Evolutionary conservation across 2,329 filamentous ascomycete species (phyloP).

Genomic region (Alternaria ethzedia): DNA sequence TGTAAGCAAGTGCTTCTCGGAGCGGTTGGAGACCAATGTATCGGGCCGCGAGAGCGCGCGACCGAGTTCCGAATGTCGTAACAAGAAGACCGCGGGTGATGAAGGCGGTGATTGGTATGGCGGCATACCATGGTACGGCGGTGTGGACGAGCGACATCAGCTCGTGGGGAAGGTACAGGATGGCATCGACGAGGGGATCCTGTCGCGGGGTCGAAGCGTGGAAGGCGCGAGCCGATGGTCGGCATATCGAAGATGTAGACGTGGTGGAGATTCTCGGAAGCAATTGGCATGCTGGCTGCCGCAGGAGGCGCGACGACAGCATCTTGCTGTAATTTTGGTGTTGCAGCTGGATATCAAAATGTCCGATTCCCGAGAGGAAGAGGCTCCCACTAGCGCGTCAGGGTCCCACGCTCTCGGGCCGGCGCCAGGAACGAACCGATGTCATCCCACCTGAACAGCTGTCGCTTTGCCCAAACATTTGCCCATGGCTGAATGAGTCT

Average conservation of each 20-base stretch:
- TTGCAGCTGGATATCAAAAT: conserved; percentile 4
- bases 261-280: conserved; percentile 15
- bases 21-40: conserved; percentile 54
- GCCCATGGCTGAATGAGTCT: conserved; percentile 13
- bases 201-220: conserved; percentile 54
- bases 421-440: conserved; percentile 19
- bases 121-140: conserved; percentile 60
- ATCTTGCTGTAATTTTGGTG: conserved; percentile 22
- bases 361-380: conserved; percentile 23
- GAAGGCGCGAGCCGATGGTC: conserved; percentile 51
- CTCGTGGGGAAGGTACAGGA: conserved; percentile 53
- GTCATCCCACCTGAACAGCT: conserved; percentile 37
- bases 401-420: conserved; percentile 25
- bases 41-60: conserved; percentile 49
- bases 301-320: conserved; percentile 29
- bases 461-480: conserved; percentile 17
- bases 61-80: conserved; percentile 54
- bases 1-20: conserved; percentile 36
- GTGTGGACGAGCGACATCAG: conserved; percentile 61
- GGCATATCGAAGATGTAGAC: not conserved
- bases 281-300: conserved; percentile 34
- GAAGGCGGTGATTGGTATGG: conserved; percentile 62
- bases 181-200: conserved; percentile 51
- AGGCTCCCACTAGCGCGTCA: conserved; percentile 19
- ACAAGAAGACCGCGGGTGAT: conserved; percentile 57